These are phyloP conservation scores for Plasmodium adleri DNA, from an alignment of 169 alveolate species.

Conservation along the genomic window DNA sequence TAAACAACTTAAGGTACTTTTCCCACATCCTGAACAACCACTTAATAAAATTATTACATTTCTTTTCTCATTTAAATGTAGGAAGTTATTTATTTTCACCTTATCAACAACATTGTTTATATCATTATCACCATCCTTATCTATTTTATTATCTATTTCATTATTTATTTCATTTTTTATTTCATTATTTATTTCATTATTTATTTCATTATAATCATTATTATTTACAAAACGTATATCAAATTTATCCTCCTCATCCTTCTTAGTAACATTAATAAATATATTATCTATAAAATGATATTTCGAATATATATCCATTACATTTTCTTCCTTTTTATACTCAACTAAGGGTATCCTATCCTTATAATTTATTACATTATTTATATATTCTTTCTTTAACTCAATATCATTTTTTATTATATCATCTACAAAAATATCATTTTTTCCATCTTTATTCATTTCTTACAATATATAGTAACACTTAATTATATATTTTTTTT, in stretches of 20 bases:
- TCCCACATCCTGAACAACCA: conserved; percentile 70
- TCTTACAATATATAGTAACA: conserved; percentile 11
- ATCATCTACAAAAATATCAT: conserved; percentile 23
- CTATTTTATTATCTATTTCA: not conserved
- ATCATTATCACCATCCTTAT: not conserved
- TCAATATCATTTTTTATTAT: conserved; percentile 56
- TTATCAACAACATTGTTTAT: conserved; percentile 3
- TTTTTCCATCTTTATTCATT: conserved; percentile 36
- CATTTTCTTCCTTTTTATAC: conserved; percentile 44
- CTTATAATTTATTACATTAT: conserved; percentile 45
- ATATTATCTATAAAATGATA: conserved; percentile 59
- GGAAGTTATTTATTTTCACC: not conserved
- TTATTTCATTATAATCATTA: not conserved
- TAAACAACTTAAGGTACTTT: conserved; percentile 71
- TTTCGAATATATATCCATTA: conserved; percentile 38
- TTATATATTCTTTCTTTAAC: conserved; percentile 21
- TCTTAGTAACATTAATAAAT: conserved; percentile 40
- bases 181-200: not conserved
- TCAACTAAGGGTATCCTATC: conserved; percentile 56
- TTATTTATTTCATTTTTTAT: not conserved
- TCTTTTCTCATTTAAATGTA: conserved; percentile 6
- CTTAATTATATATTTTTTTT: no score
- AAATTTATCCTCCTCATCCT: conserved; percentile 23
- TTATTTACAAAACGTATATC: conserved; percentile 26
- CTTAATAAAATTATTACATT: conserved; percentile 46